Conservation (phyloP, 2,329 filamentous ascomycete species). For the Fusarium staphyleae region DNA sequence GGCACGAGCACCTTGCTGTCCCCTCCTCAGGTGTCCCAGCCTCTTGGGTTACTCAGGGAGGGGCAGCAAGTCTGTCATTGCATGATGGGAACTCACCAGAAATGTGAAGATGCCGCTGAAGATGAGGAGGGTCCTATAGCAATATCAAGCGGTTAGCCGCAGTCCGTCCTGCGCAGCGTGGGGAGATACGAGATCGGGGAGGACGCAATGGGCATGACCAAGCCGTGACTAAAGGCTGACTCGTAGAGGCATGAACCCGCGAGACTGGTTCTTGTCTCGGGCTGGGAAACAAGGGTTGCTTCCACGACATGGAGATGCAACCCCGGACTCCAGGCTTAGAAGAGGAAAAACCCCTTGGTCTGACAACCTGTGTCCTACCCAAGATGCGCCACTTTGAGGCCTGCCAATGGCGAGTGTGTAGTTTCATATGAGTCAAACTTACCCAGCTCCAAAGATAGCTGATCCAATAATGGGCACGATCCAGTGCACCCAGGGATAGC, state of each 20-base stretch:
- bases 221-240: slow-evolving; percentile 43
- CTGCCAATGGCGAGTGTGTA: slow-evolving; percentile 3
- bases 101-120: slow-evolving; percentile 91
- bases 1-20: slow-evolving; percentile 19
- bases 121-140: slow-evolving; percentile 72
- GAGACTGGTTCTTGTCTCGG: slow-evolving; percentile 26
- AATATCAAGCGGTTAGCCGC: slow-evolving; percentile 40
- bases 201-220: slow-evolving; percentile 39
- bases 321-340: neutral
- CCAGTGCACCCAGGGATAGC: slow-evolving; percentile 77
- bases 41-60: slow-evolving; percentile 24
- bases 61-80: slow-evolving; percentile 18
- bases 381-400: slow-evolving; percentile 8
- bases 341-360: neutral
- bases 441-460: slow-evolving; percentile 74
- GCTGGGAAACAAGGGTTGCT: slow-evolving; percentile 8
- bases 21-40: slow-evolving; percentile 18
- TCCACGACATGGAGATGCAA: slow-evolving; percentile 1
- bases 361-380: neutral
- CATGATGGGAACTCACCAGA: slow-evolving; percentile 63
- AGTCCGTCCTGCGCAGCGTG: slow-evolving; percentile 17
- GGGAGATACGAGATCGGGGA: slow-evolving; percentile 36
- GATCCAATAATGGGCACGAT: slow-evolving; percentile 78
- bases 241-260: slow-evolving; percentile 16
- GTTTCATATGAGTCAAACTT: slow-evolving; percentile 47